A percentile compares a stretch with the other conserved stretches of the same genome.
phyloP scores from a whole-genome alignment of 140 eudicot species.

The Ambrosia hybrid region DNA sequence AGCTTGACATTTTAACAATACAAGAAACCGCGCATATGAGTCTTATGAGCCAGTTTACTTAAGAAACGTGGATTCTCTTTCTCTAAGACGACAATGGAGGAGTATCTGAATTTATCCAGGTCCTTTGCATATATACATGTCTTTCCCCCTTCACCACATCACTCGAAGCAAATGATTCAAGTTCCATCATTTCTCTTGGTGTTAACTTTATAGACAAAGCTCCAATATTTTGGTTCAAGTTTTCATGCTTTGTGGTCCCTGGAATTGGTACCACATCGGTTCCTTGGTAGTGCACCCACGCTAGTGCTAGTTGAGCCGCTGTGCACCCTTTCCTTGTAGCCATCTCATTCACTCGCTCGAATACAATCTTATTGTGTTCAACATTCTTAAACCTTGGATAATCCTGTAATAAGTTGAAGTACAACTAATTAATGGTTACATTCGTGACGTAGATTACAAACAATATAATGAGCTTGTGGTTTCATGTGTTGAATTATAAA shows the following conservation, averaged over 20 bases:
- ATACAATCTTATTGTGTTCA: slow-evolving; percentile 49
- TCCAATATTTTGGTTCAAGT: slow-evolving; percentile 44
- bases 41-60: too few relatives aligned
- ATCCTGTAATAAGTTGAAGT: slow-evolving; percentile 4
- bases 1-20: too few relatives aligned
- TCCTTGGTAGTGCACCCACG: slow-evolving; percentile 60
- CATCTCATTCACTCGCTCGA: slow-evolving; percentile 38
- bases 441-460: too few relatives aligned
- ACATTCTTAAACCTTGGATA: slow-evolving; percentile 46
- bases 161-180: background rate
- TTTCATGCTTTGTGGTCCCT: slow-evolving; percentile 48
- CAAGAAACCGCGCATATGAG: too few relatives aligned
- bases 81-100: background rate
- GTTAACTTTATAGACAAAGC: slow-evolving; percentile 49
- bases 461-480: too few relatives aligned
- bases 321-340: slow-evolving; percentile 45
- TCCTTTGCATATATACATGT: slow-evolving; percentile 14
- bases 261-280: slow-evolving; percentile 48
- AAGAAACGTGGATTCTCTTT: too few relatives aligned
- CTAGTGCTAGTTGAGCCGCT: slow-evolving; percentile 47
- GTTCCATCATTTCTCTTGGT: slow-evolving; percentile 35
- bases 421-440: background rate
- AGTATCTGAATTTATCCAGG: background rate
- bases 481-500: too few relatives aligned
- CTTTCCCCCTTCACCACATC: slow-evolving; percentile 50